phyloP scores from a whole-genome alignment of 495 filamentous ascomycete species.

The Staphylotrichum tortipilum region DNA sequence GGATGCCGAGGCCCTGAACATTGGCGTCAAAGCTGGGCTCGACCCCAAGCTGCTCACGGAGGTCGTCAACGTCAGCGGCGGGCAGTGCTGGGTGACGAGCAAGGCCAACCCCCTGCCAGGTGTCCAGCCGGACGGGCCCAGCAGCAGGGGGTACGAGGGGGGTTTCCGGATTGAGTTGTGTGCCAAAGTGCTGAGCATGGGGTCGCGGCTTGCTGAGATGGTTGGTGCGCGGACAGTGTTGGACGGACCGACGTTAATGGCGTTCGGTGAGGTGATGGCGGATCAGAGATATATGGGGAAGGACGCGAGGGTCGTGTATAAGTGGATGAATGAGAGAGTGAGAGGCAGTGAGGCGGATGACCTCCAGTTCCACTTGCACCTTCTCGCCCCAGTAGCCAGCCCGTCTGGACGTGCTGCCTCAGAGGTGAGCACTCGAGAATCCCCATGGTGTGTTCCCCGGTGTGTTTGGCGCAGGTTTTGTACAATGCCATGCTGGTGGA shows the following conservation, averaged over 20 bases:
- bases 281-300: conserved; percentile 24
- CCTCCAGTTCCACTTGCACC: too few relatives aligned
- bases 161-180: conserved; percentile 35
- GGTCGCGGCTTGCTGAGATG: conserved; percentile 15
- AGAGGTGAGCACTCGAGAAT: too few relatives aligned
- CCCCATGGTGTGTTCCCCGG: too few relatives aligned
- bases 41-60: conserved; percentile 29
- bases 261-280: conserved; percentile 20
- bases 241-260: conserved; percentile 18
- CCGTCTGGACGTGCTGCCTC: too few relatives aligned
- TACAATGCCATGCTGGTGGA: too few relatives aligned
- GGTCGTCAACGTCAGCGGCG: conserved; percentile 30
- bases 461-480: too few relatives aligned
- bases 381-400: too few relatives aligned
- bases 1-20: conserved; percentile 32
- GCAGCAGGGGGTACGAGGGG: conserved; percentile 29
- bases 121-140: conserved; percentile 29
- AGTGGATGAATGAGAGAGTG: conserved; percentile 24
- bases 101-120: conserved; percentile 32
- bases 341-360: background rate
- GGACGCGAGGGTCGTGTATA: conserved; percentile 27
- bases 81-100: conserved; percentile 34
- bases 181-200: conserved; percentile 24
- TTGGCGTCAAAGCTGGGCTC: conserved; percentile 32
- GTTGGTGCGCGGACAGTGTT: conserved; percentile 24